phyloP scores from a whole-genome alignment of 495 filamentous ascomycete species.

The Aspergillus nanangensis region DNA sequence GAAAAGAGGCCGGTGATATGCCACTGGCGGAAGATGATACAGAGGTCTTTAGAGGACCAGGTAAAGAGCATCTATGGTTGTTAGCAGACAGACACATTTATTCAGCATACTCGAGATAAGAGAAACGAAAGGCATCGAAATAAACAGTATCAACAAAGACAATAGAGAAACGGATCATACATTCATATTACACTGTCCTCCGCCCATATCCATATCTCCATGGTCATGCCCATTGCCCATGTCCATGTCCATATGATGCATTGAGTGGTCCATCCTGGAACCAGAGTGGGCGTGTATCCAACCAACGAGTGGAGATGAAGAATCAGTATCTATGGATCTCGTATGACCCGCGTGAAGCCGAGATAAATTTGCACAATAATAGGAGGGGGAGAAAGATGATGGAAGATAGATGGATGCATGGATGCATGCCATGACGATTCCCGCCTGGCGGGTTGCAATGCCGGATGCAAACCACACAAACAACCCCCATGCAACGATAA shows the following conservation, averaged over 20 bases:
- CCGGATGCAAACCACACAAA: conserved; percentile 40
- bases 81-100: too few relatives aligned
- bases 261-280: conserved; percentile 21
- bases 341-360: too few relatives aligned
- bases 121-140: too few relatives aligned
- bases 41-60: conserved; percentile 87
- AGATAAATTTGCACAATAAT: too few relatives aligned
- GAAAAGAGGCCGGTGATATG: conserved; percentile 66
- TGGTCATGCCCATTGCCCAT: conserved; percentile 47
- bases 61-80: conserved; percentile 88
- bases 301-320: too few relatives aligned
- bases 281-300: background rate
- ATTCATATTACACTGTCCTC: conserved; percentile 75
- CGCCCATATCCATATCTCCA: conserved; percentile 54
- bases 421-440: too few relatives aligned
- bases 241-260: conserved; percentile 43
- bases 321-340: too few relatives aligned
- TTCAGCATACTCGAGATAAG: background rate
- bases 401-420: too few relatives aligned
- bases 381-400: too few relatives aligned
- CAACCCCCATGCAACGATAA: conserved; percentile 15
- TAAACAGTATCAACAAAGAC: too few relatives aligned
- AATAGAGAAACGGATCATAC: conserved; percentile 42
- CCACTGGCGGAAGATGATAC: conserved; percentile 93
- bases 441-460: too few relatives aligned